Evolutionary conservation across 495 filamentous ascomycete species (phyloP), one percentile per base, ranked within the genome.

Genomic region (Talaromyces wortmannii): DNA sequence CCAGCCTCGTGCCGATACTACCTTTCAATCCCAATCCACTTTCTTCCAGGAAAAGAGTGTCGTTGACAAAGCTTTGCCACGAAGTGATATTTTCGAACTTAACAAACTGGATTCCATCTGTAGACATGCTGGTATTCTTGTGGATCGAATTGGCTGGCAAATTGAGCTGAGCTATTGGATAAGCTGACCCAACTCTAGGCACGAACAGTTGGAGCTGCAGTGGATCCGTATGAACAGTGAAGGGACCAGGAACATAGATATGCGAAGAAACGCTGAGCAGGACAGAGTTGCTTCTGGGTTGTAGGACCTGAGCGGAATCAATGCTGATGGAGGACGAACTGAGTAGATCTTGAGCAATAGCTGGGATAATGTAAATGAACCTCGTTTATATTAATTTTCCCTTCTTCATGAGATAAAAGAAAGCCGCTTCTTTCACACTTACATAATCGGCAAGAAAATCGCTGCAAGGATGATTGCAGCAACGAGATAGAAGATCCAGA

Each of bases 401-500:
- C n/a, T n/a, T n/a, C n/a, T n/a, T n/a, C n/a, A n/a, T n/a, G n/a
- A n/a, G n/a, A n/a, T n/a, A n/a, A n/a, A n/a, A n/a, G n/a, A n/a
- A n/a, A n/a, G n/a, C n/a, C n/a, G n/a, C n/a, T n/a, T n/a, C n/a
- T n/a, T n/a, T n/a, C n/a, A n/a, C 13, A 17, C 73, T 57, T 67
- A 77, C 73, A 74, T 59, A 8, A 76, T 59, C 7, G 74, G 73
- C 16, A 77, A 31, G 31, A 76, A 62, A 13, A 76, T 75, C 7
- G 71, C 70, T 13, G 72, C 58, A 47, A 77, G 65, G 31, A 77
- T 59, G 33, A 72, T 59, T 2, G 31, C 45, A 15, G 59, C 74
- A 23, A 75, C 59, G 0, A 74, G 47, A 59, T 76, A 76, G 56
- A 66, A 71, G 58, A 67, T 71, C 66, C 72, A 73, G 57, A 75